phyloP scores from a whole-genome alignment of 2,329 filamentous ascomycete species.

The Penicillium sp. region DNA sequence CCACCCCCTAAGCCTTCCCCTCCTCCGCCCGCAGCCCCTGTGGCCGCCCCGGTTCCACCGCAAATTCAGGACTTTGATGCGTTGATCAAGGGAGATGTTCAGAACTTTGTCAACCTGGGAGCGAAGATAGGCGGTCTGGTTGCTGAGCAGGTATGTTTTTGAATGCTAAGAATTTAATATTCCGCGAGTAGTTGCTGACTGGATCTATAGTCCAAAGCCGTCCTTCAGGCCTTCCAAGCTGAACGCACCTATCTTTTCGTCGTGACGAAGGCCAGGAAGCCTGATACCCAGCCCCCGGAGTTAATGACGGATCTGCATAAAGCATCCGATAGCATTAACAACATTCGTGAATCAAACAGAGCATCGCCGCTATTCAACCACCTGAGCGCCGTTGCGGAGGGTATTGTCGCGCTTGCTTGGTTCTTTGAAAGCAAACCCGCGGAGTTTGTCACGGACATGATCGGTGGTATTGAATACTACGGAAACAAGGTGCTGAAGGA shows the following conservation, averaged over 20 bases:
- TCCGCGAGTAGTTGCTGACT: conserved; percentile 11
- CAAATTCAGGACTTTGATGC: conserved; percentile 85
- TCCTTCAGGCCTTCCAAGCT: conserved; percentile 69
- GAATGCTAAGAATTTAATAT: background rate
- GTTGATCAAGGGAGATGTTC: conserved; percentile 70
- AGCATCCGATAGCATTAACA: conserved; percentile 72
- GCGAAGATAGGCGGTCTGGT: conserved; percentile 73
- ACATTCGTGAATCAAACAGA: conserved; percentile 78
- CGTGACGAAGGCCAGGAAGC: conserved; percentile 88
- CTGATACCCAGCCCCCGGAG: conserved; percentile 69
- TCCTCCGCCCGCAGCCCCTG: conserved; percentile 48
- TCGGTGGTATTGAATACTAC: conserved; percentile 85
- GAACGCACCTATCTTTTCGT: conserved; percentile 87
- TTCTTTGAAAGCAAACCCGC: conserved; percentile 79
- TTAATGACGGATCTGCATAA: conserved; percentile 85
- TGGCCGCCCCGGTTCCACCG: conserved; percentile 64
- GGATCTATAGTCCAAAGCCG: conserved; percentile 51
- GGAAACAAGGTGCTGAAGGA: conserved; percentile 92
- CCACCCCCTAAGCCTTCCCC: conserved; percentile 33
- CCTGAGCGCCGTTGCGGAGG: conserved; percentile 82
- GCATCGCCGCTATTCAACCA: conserved; percentile 74
- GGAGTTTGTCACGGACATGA: conserved; percentile 79
- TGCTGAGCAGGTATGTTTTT: conserved; percentile 67
- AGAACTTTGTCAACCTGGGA: conserved; percentile 75
- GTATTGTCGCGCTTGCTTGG: conserved; percentile 87